Evolutionary conservation across 352 stramenopile species (phyloP), one percentile per base, ranked within the genome.

Genomic region (Pythium rishiriense): DNA sequence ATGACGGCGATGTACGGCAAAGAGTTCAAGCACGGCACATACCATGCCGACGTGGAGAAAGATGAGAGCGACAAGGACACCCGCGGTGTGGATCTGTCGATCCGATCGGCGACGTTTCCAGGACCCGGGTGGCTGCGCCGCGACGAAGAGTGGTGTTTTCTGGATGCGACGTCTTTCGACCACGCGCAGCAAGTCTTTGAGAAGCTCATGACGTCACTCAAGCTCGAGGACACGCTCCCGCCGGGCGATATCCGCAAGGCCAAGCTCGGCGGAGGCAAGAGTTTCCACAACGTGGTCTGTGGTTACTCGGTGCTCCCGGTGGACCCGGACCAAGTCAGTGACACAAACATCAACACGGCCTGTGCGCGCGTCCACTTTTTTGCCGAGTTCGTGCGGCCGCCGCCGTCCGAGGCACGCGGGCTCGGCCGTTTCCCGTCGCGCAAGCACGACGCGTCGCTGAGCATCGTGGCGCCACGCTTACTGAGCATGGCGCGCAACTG

Each of bases 321-420:
- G 11, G 26, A 2, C 4, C 24, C 47, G 0, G 46, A 48, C 11
- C 28, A 19, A 12, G 3, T 15, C n/a, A n/a, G n/a, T n/a, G n/a
- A n/a, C 1, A 26, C 12, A 1, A 8, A 37, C 14, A 12, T 54
- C 29, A 14, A 25, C 21, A 19, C 6, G 15, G n/a, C 4, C n/a
- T 48, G 4, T 3, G 45, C 35, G n/a, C 60, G 60, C 6, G 58
- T 71, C 10, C 43, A 71, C 22, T 67, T 71, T 28, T 71, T 64
- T 46, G 64, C 48, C 26, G 58, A 66, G 22, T 9, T 64, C n/a
- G n/a, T n/a, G n/a, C n/a, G n/a, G 11, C 22, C 51, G 10, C 19
- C 56, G 1, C 22, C 45, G n/a, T 42, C 24, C 43, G 25, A 15
- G 12, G 12, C 15, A 11, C 17, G 12, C 4, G 47, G 3, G 19